Percentiles rank a stretch among this genome's conserved stretches.
These are phyloP conservation scores for Saccharomycopsis sp. DNA, from an alignment of 805 yeast genomes.

Conservation along the genomic window DNA sequence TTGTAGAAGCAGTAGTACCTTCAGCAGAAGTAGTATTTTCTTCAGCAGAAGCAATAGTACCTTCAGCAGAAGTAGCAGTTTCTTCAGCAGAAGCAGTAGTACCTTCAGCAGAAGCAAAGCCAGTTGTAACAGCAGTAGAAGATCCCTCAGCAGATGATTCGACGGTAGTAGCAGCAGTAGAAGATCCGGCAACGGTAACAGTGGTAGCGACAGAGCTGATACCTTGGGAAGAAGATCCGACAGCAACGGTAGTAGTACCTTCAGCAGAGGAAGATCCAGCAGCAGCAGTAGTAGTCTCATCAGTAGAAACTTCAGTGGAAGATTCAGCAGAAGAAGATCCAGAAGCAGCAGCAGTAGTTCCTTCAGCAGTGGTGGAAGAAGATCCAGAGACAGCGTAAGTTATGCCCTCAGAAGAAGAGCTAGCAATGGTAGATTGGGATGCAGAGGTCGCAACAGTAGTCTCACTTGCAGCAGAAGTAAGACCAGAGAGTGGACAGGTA, in stretches of 20 bases:
- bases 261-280: background rate
- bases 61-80: constrained; percentile 21
- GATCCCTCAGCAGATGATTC: constrained; percentile 16
- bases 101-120: constrained; percentile 20
- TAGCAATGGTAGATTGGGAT: no score
- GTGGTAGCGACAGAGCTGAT: constrained; percentile 19
- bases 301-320: no score
- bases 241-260: background rate
- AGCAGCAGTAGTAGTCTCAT: no score
- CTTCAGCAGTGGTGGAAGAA: no score
- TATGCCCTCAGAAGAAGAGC: no score
- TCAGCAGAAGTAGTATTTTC: constrained; percentile 19
- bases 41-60: constrained; percentile 18
- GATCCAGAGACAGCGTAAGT: no score
- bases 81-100: constrained; percentile 21
- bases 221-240: constrained; percentile 7
- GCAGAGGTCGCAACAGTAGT: no score
- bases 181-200: constrained; percentile 18
- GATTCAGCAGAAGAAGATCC: no score
- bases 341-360: no score
- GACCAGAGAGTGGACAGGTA: constrained; percentile 4
- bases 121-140: constrained; percentile 18
- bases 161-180: constrained; percentile 15
- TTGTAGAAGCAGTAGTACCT: constrained; percentile 14
- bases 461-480: background rate